Conservation (phyloP, 2,329 filamentous ascomycete species). For the Neonectria faginata region DNA sequence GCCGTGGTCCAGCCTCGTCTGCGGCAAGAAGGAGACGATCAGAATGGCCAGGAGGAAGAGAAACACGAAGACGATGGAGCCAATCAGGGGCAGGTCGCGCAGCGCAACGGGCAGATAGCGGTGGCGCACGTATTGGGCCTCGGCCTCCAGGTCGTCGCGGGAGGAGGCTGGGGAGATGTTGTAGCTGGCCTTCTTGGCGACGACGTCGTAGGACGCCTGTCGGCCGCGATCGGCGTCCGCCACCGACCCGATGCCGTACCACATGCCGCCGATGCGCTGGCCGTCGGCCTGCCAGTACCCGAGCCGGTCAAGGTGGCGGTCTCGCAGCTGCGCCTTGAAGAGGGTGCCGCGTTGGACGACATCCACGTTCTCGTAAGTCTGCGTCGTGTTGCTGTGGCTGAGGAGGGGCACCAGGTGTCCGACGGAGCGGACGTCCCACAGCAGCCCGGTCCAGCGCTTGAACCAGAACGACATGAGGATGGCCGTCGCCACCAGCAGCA, state of each 20-base stretch:
- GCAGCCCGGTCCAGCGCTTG: constrained; percentile 75
- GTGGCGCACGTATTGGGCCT: constrained; percentile 53
- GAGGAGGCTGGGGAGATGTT: constrained; percentile 49
- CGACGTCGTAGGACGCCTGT: constrained; percentile 40
- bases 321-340: constrained; percentile 65
- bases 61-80: constrained; percentile 71
- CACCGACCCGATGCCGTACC: constrained; percentile 78
- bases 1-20: constrained; percentile 72
- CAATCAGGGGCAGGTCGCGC: constrained; percentile 71
- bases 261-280: constrained; percentile 71
- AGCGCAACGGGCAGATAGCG: constrained; percentile 84
- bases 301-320: constrained; percentile 75
- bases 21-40: constrained; percentile 81
- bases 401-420: constrained; percentile 84
- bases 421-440: constrained; percentile 86
- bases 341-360: constrained; percentile 62
- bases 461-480: constrained; percentile 73
- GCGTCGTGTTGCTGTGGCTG: constrained; percentile 81
- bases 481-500: constrained; percentile 68
- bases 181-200: constrained; percentile 47
- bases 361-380: constrained; percentile 77
- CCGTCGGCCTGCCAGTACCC: constrained; percentile 86
- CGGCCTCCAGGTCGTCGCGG: constrained; percentile 44
- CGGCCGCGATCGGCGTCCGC: constrained; percentile 47
- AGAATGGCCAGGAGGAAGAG: constrained; percentile 77